These are phyloP conservation scores for Tulasnella sp. DNA, from an alignment of 768 basidiomycete species.

Conservation along the genomic window DNA sequence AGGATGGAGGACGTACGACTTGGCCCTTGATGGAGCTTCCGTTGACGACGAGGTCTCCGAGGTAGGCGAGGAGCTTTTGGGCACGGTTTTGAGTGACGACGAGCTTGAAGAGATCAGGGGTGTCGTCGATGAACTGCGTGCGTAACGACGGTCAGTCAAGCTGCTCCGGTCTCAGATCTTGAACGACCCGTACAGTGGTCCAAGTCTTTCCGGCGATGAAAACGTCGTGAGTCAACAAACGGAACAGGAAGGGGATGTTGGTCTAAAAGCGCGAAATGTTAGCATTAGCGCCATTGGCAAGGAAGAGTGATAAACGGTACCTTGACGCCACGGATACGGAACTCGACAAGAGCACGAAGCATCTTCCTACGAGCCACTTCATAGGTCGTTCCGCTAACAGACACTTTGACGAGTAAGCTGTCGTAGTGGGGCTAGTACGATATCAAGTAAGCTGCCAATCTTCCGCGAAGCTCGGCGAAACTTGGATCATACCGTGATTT, in stretches of 20 bases:
- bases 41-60: slow-evolving; percentile 96
- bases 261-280: slow-evolving; percentile 42
- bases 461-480: neutral
- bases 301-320: slow-evolving; percentile 26
- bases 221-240: slow-evolving; percentile 89
- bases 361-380: slow-evolving; percentile 98
- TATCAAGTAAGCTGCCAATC: neutral
- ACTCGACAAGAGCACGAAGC: slow-evolving; percentile 98
- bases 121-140: slow-evolving; percentile 92
- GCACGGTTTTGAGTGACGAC: slow-evolving; percentile 97
- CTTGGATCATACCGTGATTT: slow-evolving; percentile 92
- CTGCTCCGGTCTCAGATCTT: neutral
- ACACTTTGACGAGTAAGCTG: slow-evolving; percentile 92
- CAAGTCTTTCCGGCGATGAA: slow-evolving; percentile 96
- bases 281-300: neutral
- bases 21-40: slow-evolving; percentile 98
- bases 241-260: slow-evolving; percentile 99
- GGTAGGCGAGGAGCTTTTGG: slow-evolving; percentile 91
- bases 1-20: slow-evolving; percentile 30
- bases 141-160: neutral
- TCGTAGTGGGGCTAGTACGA: slow-evolving; percentile 83
- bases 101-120: slow-evolving; percentile 97
- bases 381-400: slow-evolving; percentile 92
- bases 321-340: slow-evolving; percentile 99
- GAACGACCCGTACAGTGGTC: slow-evolving; percentile 60